phyloP scores from a whole-genome alignment of 495 filamentous ascomycete species.

The Lasiosphaeris hirsuta region DNA sequence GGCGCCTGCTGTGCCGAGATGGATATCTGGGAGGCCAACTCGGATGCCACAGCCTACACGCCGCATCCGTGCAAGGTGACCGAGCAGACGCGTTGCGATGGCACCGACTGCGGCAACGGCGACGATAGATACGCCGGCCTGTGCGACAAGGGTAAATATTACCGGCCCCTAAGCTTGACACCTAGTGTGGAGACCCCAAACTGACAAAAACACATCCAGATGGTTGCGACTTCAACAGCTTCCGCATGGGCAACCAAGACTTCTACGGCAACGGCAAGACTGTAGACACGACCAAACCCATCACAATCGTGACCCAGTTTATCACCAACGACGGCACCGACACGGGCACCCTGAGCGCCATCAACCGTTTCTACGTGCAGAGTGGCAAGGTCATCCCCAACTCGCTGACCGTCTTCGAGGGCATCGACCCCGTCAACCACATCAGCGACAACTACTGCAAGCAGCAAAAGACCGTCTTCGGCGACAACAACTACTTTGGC shows the following conservation, averaged over 20 bases:
- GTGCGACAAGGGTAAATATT: slow-evolving; percentile 32
- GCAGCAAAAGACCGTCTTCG: slow-evolving; percentile 58
- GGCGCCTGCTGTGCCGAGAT: slow-evolving; percentile 68
- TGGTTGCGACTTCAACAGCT: slow-evolving; percentile 73
- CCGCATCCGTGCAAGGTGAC: slow-evolving; percentile 57
- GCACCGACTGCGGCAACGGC: slow-evolving; percentile 34
- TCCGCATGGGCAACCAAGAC: slow-evolving; percentile 53
- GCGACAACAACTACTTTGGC: slow-evolving; percentile 52
- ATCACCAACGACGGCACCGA: slow-evolving; percentile 55
- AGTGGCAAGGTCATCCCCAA: slow-evolving; percentile 53
- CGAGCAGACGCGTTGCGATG: slow-evolving; percentile 51
- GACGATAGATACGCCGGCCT: slow-evolving; percentile 33
- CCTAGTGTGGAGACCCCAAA: neutral
- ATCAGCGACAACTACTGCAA: slow-evolving; percentile 59
- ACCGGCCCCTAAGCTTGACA: neutral
- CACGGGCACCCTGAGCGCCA: slow-evolving; percentile 53
- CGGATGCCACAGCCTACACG: slow-evolving; percentile 54
- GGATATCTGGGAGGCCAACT: slow-evolving; percentile 70
- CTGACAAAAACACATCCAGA: slow-evolving; percentile 27
- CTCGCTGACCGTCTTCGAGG: slow-evolving; percentile 45
- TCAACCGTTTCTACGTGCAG: slow-evolving; percentile 66
- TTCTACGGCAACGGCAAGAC: slow-evolving; percentile 56
- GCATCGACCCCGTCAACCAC: slow-evolving; percentile 50
- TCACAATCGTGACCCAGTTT: slow-evolving; percentile 76
- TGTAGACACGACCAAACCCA: slow-evolving; percentile 56